Evolutionary conservation across 495 filamentous ascomycete species (phyloP), one percentile per base, ranked within the genome.

Genomic region (Aspergillus avenaceus): DNA sequence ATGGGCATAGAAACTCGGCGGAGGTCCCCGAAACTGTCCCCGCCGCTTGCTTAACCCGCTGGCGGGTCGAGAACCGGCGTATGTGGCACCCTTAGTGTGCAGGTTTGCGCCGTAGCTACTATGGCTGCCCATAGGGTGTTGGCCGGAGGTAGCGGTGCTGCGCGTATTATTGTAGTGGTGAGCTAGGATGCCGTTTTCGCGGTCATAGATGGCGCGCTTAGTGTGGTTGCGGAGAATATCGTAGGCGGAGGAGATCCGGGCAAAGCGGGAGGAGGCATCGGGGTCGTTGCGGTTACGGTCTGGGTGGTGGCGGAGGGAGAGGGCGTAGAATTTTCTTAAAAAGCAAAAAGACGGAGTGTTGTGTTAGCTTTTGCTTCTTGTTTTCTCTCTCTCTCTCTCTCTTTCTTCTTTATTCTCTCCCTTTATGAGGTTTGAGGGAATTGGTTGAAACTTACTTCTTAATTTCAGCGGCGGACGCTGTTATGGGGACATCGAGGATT

Each of bases 291-390:
- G 88, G 77, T 97, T 93, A 69, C 79, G 84, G 80, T 98, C 93
- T 12, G 93, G 93, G 74, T 98, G 93, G 81, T 96, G 87, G 43
- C 73, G 67, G 71, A 96, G 93, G 69, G 90, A 96, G 64, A 98
- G 87, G 56, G 74, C 60, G 79, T 95, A 97, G 81, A 95, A 98
- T 76, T 91, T 84, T 54, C 65, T 66, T 23, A 46, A 11, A 31
- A 11, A 24, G 48, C 61, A 24, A 14, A 9, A n/a, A 16, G 21
- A 43, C 8, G 41, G 9, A 36, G 6, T 13, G 32, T n/a, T n/a
- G n/a, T n/a, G n/a, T n/a, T n/a, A n/a, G n/a, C n/a, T n/a, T n/a
- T n/a, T n/a, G n/a, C n/a, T 28, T 45, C 5, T 45, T 22, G 25
- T 45, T 45, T 18, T 43, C 2, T 43, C 8, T 26, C 1, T 25